Evolutionary conservation across 805 yeast species (phyloP), one percentile per base, ranked within the genome.

Genomic region (Metschnikowia vanudenii): DNA sequence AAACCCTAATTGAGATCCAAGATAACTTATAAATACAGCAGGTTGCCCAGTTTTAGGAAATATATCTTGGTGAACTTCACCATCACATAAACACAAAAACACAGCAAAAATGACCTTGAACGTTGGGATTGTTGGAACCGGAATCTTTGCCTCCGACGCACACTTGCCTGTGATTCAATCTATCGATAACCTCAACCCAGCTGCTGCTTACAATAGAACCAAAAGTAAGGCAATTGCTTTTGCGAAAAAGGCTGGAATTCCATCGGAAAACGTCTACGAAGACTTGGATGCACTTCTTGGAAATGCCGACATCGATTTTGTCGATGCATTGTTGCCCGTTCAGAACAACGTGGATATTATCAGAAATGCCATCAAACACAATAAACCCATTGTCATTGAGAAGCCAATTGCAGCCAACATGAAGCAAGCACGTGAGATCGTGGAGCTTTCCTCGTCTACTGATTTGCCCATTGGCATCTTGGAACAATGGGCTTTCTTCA

Each of bases 361-460:
- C 29, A 74, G 81, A 58, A 74, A 78, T 55, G 96, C 96, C 2
- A 71, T 88, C 45, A 75, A 78, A 40, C 77, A 85, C 56, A 80
- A 81, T 41, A 92, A 91, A 69, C 94, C 96, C 48, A 74, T 91
- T 38, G 74, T 81, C 32, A 67, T 92, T 59, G 98, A 92, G 65
- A 92, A 92, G 69, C 98, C 98, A 53, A 83, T 92, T 62, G 94
- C 97, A 29, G 96, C 96, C 33, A 83, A 78, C 50, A 65, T 92
- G 58, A 78, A 73, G 10, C 96, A 89, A 63, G 97, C 97, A 18
- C 75, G 73, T 50, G 84, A 87, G 64, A 80, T 92, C 47, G 96
- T 91, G 34, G 64, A 80, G 50, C 60, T 92, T 38, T 71, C 90
- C 37, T 75, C 75, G 40, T 58, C 73, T 8, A 72, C 91, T 14